Evolutionary conservation across 2,329 filamentous ascomycete species (phyloP), one percentile per base, ranked within the genome.

Genomic region (Fusarium sp.): DNA sequence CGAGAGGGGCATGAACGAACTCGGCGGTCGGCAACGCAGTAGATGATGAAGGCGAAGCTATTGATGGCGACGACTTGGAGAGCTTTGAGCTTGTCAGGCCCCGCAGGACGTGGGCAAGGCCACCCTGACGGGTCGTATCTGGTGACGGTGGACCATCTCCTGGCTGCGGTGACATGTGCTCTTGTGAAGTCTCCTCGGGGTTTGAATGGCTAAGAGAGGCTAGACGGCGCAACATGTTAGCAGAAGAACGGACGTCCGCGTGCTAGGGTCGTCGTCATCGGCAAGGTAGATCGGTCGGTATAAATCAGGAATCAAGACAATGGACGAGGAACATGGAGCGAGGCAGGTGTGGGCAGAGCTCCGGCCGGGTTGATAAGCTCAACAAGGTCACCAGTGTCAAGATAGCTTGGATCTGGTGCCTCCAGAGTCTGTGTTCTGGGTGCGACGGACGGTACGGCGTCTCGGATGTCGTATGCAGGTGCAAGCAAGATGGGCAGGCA

Each of bases 21-120:
- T 88, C 85, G 76, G 85, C 82, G 60, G 84, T 80, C 68, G 86
- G 82, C 37, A 83, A 78, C 71, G 84, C 76, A 58, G 82, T 80
- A 64, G 80, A 76, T 4, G 84, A 82, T 37, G 82, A 81, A 59
- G 85, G 84, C 62, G 86, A 82, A 69, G 85, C 81, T 70, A 84
- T 81, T 50, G 84, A 82, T 6, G 85, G 83, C 58, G 86, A 84
- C 25, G 88, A 86, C 76, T 88, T 91, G 54, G 85, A 85, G 67
- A 87, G 83, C 81, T 87, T 91, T 67, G 85, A 86, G 77, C 86
- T 87, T 58, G 90, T 88, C 76, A 92, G 83, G 76, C 88, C 90
- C 78, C 91, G 91, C 80, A 92, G 90, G 71, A 92, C 90, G 76
- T 89, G 88, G 77, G 89, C 90, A 77, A 92, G 85, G 76, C 89